A percentile compares a stretch with the other conserved stretches of the same genome.
These are phyloP conservation scores for Myxozyma vanderwaltii DNA, from an alignment of 805 yeast species.

Conservation along the genomic window DNA sequence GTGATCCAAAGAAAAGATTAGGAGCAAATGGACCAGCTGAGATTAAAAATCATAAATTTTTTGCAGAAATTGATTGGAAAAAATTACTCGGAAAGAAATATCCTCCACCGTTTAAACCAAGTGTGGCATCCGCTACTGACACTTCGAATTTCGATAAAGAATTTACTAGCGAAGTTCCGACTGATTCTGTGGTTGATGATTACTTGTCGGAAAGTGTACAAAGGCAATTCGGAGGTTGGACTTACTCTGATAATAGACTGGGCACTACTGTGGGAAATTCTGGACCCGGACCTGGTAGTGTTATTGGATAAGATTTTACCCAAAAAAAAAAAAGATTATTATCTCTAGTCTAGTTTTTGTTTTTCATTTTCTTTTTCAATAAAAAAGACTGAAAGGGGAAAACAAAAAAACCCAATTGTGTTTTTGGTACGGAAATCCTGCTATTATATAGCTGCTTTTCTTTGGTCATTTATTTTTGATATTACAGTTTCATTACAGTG, in stretches of 20 bases:
- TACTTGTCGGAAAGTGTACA: conserved; percentile 93
- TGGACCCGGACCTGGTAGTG: conserved; percentile 33
- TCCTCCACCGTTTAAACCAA: conserved; percentile 94
- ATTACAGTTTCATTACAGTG: too few relatives aligned
- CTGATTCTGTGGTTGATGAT: conserved; percentile 88
- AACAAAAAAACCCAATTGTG: too few relatives aligned
- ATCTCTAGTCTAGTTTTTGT: background rate
- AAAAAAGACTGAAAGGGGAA: too few relatives aligned
- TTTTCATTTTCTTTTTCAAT: background rate
- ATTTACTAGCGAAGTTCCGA: conserved; percentile 89
- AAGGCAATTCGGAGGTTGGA: conserved; percentile 98
- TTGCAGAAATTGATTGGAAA: conserved; percentile 82
- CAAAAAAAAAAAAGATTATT: background rate
- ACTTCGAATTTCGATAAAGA: conserved; percentile 92
- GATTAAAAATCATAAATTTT: conserved; percentile 81
- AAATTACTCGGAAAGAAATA: conserved; percentile 81
- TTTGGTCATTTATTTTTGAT: too few relatives aligned
- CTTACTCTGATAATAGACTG: conserved; percentile 53
- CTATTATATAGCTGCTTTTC: too few relatives aligned
- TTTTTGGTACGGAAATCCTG: too few relatives aligned
- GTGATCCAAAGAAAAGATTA: conserved; percentile 81
- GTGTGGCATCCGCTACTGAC: conserved; percentile 70
- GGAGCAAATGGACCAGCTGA: conserved; percentile 80
- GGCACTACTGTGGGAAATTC: conserved; percentile 32
- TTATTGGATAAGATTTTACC: conserved; percentile 19